Base-by-base conservation (phyloP, 148 eudicot species). In the Drosera capensis region DNA sequence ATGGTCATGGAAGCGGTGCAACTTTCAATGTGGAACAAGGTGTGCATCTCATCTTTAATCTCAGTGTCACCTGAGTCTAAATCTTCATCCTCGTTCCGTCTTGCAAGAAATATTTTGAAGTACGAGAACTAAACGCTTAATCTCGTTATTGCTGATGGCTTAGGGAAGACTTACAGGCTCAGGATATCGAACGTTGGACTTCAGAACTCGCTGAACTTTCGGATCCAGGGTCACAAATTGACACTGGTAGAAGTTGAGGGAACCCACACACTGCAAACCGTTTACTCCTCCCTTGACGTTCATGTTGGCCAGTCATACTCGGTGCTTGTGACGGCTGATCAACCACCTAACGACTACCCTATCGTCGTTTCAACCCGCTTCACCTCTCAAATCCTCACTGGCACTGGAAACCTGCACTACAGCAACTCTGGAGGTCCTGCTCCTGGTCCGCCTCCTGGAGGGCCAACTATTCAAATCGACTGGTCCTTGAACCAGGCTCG, bases 401-500 rank as follows among this genome's bases (percentile, higher is more conserved):
- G 79, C 46, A 84, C 95, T 0, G 93, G 74, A 2, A 29, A 65
- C 49, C 87, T 90, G 16, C 83, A 74, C 43, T 90, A 90, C 49
- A 66, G 79, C 38, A 72, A 72, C 65, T 81, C 95, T 1, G 82
- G 59, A 5, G 62, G 70, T 16, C 56, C 77, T 0, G 84, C 68
- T 47, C 76, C 92, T 0, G 97, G 95, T 18, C 84, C 87, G 11
- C 62, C 68, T 25, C 97, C 97, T 8, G 94, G 97, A 15, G 97
- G 97, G 0, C 97, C 97, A 1, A 90, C 97, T 7, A 80, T 67
- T 52, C 66, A 84, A 43, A 50, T 90, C 19, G 88, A 84, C 40
- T 90, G 93, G 95, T 90, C 97, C 35, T 57, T 90, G 19, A 80
- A 78, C 57, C 97, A 90, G 60, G 97, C 97, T 9, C 95, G 97